Percentiles rank a stretch among this genome's conserved stretches.
Conservation (phyloP, 1,284 basidiomycete genomes). For the Malassezia obtusa region DNA sequence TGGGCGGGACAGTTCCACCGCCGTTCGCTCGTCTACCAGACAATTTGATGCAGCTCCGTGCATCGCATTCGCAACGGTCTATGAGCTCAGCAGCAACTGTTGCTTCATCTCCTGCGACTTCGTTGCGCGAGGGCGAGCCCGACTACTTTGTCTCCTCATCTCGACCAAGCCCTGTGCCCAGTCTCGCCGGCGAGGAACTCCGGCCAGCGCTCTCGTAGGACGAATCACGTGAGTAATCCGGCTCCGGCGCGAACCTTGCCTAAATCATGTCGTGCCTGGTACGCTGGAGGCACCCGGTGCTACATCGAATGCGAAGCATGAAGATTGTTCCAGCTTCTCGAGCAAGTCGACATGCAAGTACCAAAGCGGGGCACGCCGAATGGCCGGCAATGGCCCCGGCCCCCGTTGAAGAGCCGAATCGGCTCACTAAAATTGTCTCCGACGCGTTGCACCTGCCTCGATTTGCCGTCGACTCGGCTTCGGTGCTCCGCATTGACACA, state of each 20-base stretch:
- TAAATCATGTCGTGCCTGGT: not conserved
- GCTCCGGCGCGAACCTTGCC: too few species aligned
- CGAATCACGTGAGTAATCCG: too few species aligned
- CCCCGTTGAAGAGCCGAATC: constrained; percentile 2
- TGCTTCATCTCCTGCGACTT: not conserved
- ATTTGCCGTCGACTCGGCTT: constrained; percentile 1
- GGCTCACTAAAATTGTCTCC: not conserved
- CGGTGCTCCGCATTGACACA: constrained; percentile 8
- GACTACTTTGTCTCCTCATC: not conserved
- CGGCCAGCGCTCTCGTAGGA: too few species aligned
- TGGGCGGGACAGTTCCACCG: constrained; percentile 20
- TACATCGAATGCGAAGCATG: not conserved
- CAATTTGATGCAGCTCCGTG: not conserved
- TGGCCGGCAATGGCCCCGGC: not conserved
- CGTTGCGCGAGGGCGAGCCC: not conserved
- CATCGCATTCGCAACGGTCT: not conserved
- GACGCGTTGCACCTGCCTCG: constrained; percentile 9
- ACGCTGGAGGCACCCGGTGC: not conserved
- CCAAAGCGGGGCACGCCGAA: not conserved
- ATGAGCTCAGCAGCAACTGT: constrained; percentile 9
- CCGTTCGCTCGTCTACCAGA: not conserved
- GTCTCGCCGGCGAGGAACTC: too few species aligned
- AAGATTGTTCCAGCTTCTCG: not conserved
- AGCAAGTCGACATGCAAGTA: not conserved
- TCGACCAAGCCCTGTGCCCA: not conserved